phyloP scores from a whole-genome alignment of 1,284 basidiomycete species.

The Peniophora sp. region DNA sequence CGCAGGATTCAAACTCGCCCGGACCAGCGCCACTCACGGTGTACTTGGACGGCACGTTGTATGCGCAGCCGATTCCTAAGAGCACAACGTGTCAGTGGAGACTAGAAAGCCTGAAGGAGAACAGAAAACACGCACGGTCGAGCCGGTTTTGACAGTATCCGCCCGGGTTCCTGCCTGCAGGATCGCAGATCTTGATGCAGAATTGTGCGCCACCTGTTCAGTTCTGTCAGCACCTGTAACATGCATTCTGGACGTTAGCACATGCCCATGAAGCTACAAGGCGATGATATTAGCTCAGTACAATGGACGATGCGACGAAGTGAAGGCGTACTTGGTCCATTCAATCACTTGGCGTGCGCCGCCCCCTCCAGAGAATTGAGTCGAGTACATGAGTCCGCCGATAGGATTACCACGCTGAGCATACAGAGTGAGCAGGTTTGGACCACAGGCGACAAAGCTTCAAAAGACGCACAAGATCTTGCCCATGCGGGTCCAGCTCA shows the following conservation, averaged over 20 bases:
- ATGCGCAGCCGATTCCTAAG: conserved; percentile 47
- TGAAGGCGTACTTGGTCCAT: conserved; percentile 45
- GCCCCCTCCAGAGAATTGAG: conserved; percentile 13
- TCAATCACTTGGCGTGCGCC: conserved; percentile 35
- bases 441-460: background rate
- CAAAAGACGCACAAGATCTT: conserved; percentile 33
- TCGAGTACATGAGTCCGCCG: conserved; percentile 1
- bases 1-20: conserved; percentile 51
- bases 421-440: background rate
- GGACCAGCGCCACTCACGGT: conserved; percentile 27
- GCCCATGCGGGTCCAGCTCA: conserved; percentile 58
- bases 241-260: too few species aligned
- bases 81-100: too few species aligned
- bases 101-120: too few species aligned
- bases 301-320: too few species aligned
- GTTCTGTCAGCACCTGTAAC: conserved; percentile 23
- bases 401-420: background rate
- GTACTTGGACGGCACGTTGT: conserved; percentile 55
- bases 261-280: conserved; percentile 47
- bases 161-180: conserved; percentile 37
- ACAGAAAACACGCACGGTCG: conserved; percentile 35
- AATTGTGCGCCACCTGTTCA: conserved; percentile 16
- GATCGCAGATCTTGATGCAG: conserved; percentile 54
- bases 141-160: conserved; percentile 54
- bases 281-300: background rate